A percentile compares a stretch with the other conserved stretches of the same genome.
Conservation (phyloP, 2,329 filamentous ascomycete species). For the Trichoderma asperellum region DNA sequence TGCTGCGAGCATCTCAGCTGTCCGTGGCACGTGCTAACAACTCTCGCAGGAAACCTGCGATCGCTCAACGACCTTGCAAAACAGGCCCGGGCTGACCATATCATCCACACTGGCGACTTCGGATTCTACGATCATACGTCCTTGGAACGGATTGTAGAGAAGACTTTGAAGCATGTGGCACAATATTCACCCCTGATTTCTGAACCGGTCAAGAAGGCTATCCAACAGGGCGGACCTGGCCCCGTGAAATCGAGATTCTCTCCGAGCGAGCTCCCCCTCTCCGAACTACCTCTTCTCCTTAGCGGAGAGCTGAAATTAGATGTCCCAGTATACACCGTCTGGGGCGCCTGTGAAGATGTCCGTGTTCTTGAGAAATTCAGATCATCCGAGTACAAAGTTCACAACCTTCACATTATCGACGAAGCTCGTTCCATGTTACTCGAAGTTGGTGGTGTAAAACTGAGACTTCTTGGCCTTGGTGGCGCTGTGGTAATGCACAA, state of each 20-base stretch:
- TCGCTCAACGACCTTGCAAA: constrained; percentile 96
- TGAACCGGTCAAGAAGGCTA: constrained; percentile 72
- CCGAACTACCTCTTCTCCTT: constrained; percentile 87
- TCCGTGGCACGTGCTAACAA: constrained; percentile 13
- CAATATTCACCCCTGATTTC: constrained; percentile 95
- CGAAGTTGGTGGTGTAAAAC: constrained; percentile 93
- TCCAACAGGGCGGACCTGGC: constrained; percentile 67
- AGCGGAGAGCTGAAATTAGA: constrained; percentile 88
- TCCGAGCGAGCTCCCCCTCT: constrained; percentile 82
- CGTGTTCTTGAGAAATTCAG: constrained; percentile 96
- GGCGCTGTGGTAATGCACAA: constrained; percentile 99
- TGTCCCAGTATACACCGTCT: constrained; percentile 96
- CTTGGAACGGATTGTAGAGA: constrained; percentile 95
- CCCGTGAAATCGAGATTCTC: constrained; percentile 86
- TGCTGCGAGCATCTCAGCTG: constrained; percentile 7
- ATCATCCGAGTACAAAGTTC: constrained; percentile 96
- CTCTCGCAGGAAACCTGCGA: constrained; percentile 78
- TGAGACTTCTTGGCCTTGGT: constrained; percentile 88
- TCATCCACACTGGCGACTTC: constrained; percentile 98
- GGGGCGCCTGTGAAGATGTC: constrained; percentile 98
- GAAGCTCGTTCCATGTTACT: constrained; percentile 95
- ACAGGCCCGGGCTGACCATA: constrained; percentile 92
- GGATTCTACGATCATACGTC: constrained; percentile 98
- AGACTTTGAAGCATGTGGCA: constrained; percentile 97
- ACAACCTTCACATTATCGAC: constrained; percentile 97